Percentiles rank a stretch among this genome's conserved stretches.
Evolutionary conservation across 306 rosid species (phyloP).

Genomic region (Boehmeria nivea): DNA sequence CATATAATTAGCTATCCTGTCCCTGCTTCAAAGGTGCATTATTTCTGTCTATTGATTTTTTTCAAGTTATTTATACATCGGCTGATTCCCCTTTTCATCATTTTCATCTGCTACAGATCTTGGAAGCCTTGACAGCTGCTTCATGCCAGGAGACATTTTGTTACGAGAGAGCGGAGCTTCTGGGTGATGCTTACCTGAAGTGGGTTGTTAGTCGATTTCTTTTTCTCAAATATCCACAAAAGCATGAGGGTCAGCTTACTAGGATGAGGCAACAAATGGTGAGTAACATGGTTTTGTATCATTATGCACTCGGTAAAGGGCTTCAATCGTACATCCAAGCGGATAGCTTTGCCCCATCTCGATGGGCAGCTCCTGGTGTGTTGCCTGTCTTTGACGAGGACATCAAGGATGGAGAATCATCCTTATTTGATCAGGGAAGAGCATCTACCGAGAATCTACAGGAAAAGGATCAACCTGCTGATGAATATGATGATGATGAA

Average conservation of each 20-base stretch:
- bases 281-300: slow-evolving; percentile 92
- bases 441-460: slow-evolving; percentile 29
- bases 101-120: slow-evolving; percentile 53
- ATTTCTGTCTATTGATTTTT: background rate
- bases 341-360: slow-evolving; percentile 93
- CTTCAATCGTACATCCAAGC: slow-evolving; percentile 97
- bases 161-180: slow-evolving; percentile 98
- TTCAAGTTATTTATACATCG: too few relatives aligned
- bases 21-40: slow-evolving; percentile 63
- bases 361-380: slow-evolving; percentile 99
- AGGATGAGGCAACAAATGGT: slow-evolving; percentile 99
- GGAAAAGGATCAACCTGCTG: slow-evolving; percentile 25
- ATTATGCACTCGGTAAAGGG: slow-evolving; percentile 70
- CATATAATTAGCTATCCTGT: slow-evolving; percentile 64
- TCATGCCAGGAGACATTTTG: slow-evolving; percentile 99
- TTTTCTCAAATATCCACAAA: slow-evolving; percentile 91
- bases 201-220: slow-evolving; percentile 98
- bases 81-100: background rate
- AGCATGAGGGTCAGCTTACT: slow-evolving; percentile 98
- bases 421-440: slow-evolving; percentile 66
- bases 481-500: slow-evolving; percentile 57
- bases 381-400: slow-evolving; percentile 92
- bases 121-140: slow-evolving; percentile 99
- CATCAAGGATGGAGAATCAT: slow-evolving; percentile 75
- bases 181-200: slow-evolving; percentile 97